Percentiles rank a stretch among this genome's conserved stretches.
phyloP scores from a whole-genome alignment of 805 yeast genomes.

The Metschnikowia kofuensis region DNA sequence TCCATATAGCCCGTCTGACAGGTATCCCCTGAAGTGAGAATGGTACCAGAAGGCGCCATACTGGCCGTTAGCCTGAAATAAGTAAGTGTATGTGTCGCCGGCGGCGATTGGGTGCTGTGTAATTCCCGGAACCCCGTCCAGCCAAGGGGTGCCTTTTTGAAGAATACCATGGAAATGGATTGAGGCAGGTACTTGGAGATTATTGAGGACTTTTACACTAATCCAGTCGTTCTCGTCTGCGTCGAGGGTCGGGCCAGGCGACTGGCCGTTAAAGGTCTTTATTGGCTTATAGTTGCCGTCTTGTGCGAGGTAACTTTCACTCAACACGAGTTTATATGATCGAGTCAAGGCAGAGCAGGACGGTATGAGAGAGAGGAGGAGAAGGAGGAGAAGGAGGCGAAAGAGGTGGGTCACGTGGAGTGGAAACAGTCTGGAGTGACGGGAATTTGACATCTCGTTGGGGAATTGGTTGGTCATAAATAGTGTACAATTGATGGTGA shows the following conservation, averaged over 20 bases:
- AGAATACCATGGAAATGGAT: conserved; percentile 56
- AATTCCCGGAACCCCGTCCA: conserved; percentile 51
- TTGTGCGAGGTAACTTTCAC: conserved; percentile 16
- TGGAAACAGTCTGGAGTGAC: neutral
- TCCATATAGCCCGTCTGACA: conserved; percentile 49
- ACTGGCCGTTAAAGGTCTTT: conserved; percentile 40
- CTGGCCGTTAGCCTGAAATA: conserved; percentile 38
- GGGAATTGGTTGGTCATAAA: too few relatives aligned
- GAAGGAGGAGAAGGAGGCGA: neutral
- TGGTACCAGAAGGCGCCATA: conserved; percentile 58
- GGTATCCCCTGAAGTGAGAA: conserved; percentile 46
- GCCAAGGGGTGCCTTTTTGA: conserved; percentile 43
- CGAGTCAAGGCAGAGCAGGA: neutral
- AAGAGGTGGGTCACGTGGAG: neutral
- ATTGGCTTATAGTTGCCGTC: conserved; percentile 35
- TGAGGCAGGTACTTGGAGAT: conserved; percentile 35
- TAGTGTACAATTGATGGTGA: too few relatives aligned
- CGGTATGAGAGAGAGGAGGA: neutral
- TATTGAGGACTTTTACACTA: conserved; percentile 36
- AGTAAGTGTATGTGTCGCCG: conserved; percentile 40
- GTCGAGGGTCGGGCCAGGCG: conserved; percentile 50
- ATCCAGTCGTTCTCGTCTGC: conserved; percentile 34
- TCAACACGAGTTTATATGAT: conserved; percentile 8
- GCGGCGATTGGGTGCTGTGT: conserved; percentile 51
- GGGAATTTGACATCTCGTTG: neutral